Evolutionary conservation across 1,139 yeast species (phyloP).

Genomic region (Suhomyces bolitotheri): DNA sequence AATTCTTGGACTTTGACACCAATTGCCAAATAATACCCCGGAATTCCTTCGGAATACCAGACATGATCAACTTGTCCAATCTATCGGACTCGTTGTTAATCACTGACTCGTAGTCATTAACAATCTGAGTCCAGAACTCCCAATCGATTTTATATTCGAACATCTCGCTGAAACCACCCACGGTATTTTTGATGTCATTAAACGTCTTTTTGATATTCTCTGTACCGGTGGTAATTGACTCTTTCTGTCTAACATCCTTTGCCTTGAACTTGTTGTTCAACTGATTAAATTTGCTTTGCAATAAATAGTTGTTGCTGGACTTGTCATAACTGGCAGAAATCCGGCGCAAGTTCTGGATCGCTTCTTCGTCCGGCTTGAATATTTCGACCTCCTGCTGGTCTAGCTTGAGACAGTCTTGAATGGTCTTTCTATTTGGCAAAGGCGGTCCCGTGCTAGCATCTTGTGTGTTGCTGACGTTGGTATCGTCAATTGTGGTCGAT

Average conservation of each 20-base stretch:
- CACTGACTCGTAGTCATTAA: constrained; percentile 68
- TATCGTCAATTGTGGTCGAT: too few relatives aligned
- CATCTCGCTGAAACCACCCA: constrained; percentile 43
- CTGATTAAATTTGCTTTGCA: constrained; percentile 38
- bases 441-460: constrained; percentile 12
- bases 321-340: constrained; percentile 27
- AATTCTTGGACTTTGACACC: constrained; percentile 76
- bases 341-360: constrained; percentile 16
- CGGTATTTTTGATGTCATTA: constrained; percentile 51
- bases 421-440: constrained; percentile 31
- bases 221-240: constrained; percentile 59
- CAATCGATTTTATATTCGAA: constrained; percentile 57
- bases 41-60: constrained; percentile 81
- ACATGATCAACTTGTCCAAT: constrained; percentile 59
- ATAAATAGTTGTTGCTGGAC: constrained; percentile 30
- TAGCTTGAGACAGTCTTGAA: constrained; percentile 31
- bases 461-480: constrained; percentile 1
- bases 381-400: constrained; percentile 26
- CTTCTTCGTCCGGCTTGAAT: constrained; percentile 12
- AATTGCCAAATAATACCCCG: constrained; percentile 93
- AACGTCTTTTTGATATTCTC: constrained; percentile 63
- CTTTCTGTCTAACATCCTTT: constrained; percentile 38
- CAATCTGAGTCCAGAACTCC: constrained; percentile 87
- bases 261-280: constrained; percentile 30
- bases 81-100: constrained; percentile 61